These are phyloP conservation scores for Antrodiella citrinella DNA, from an alignment of 768 basidiomycete genomes.

Conservation along the genomic window DNA sequence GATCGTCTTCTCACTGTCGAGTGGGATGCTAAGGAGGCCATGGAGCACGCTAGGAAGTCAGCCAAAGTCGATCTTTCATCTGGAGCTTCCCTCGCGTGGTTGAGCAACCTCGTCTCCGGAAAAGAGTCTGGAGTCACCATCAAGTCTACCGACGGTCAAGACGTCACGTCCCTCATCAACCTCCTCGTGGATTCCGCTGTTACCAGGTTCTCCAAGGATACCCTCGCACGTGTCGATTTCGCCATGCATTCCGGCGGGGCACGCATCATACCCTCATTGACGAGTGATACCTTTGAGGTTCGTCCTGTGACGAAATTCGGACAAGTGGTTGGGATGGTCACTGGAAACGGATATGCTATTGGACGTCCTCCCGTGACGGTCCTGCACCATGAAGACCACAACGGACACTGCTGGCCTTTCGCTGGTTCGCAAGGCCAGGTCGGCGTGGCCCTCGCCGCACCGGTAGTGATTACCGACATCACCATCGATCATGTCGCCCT, in stretches of 20 bases:
- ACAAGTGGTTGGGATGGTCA: constrained; percentile 46
- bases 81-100: constrained; percentile 50
- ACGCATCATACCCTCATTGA: constrained; percentile 72
- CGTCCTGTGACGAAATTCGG: constrained; percentile 40
- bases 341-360: constrained; percentile 51
- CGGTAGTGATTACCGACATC: constrained; percentile 52
- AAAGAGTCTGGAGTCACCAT: constrained; percentile 37
- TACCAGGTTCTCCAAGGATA: constrained; percentile 63
- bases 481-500: constrained; percentile 83
- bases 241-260: constrained; percentile 82
- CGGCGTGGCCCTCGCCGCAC: constrained; percentile 67
- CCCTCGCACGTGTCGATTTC: constrained; percentile 75
- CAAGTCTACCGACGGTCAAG: constrained; percentile 70
- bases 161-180: constrained; percentile 59
- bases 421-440: constrained; percentile 69
- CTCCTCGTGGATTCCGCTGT: constrained; percentile 75
- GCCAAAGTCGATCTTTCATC: constrained; percentile 28
- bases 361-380: constrained; percentile 84
- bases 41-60: constrained; percentile 54
- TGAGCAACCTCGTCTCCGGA: constrained; percentile 53
- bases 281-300: constrained; percentile 70
- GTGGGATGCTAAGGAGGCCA: constrained; percentile 58
- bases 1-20: constrained; percentile 55
- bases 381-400: constrained; percentile 76
- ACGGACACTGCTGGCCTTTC: constrained; percentile 94